Base-by-base conservation (phyloP, 1,284 basidiomycete genomes). In the Cryptococcus floricola region DNA sequence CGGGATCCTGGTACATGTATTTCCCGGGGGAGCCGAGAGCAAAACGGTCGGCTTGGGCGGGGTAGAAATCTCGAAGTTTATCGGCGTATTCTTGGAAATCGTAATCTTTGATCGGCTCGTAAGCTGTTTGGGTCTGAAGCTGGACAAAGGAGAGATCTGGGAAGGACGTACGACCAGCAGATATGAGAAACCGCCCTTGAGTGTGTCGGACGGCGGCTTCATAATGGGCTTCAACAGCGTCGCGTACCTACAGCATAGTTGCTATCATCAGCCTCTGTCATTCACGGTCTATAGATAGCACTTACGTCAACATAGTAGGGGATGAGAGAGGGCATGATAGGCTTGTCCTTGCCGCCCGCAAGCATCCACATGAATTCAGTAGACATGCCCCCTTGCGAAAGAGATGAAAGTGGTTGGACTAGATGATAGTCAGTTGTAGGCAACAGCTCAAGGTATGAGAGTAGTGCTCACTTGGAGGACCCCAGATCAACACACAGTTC, bases 271-370 rank as follows among this genome's bases (percentile, higher is more conserved):
- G 10, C 10, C 10, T 34, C 31, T 10, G 31, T 34, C 31, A 34
- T 8, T 34, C 46, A 31, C 42, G 53, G 18, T 31, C n/a, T 18
- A 18, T 7, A 1, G 8, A 28, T 46, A 46, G n/a, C 9, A 42
- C 39, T 42, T 19, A 42, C 39, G 14, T 42, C 39, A 13, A 42
- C 39, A 42, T 42, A 42, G 39, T 42, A 42, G 3, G 66, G 65
- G 57, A 60, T 66, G 5, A 48, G n/a, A 14, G 39, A 42, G 4
- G 19, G 0, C 39, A 19, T 16, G 39, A 42, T 16, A 7, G 39
- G 39, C 39, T 16, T 19, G 1, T 42, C 39, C 14, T 42, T 42
- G 7, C 39, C 39, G 7, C 19, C 16, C 6, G 39, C 39, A 8
- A 42, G 39, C 19, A 19, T 13, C 39, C 39, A 42, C 7, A 19